phyloP scores from a whole-genome alignment of 345 rosid genomes.

The Eucalyptus paniculata region DNA sequence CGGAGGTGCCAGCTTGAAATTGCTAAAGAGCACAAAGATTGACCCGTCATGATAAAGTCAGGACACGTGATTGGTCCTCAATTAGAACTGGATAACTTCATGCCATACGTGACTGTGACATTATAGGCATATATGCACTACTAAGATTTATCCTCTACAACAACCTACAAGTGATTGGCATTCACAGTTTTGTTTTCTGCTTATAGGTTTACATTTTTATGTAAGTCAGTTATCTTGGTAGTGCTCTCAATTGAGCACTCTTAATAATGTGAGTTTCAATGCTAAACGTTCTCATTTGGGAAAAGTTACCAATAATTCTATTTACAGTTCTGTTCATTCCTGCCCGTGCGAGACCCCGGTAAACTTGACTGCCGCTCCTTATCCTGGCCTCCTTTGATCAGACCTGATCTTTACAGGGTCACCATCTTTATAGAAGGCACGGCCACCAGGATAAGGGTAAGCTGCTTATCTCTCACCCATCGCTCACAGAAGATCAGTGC shows the following conservation, averaged over 20 bases:
- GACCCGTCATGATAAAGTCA: conserved; percentile 18
- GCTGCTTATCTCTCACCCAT: not conserved
- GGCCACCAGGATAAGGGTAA: not conserved
- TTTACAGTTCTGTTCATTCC: too few relatives aligned
- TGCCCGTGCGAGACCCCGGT: too few relatives aligned
- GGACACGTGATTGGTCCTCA: conserved; percentile 24
- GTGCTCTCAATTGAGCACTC: not conserved
- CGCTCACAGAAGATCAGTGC: not conserved
- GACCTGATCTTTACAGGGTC: not conserved
- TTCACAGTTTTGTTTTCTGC: not conserved
- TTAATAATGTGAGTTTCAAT: too few relatives aligned
- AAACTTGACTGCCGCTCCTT: too few relatives aligned
- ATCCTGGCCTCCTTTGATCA: too few relatives aligned
- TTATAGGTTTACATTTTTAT: too few relatives aligned
- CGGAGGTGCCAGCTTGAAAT: conserved; percentile 33
- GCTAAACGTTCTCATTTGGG: too few relatives aligned
- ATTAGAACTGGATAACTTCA: conserved; percentile 7
- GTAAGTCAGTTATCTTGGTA: not conserved
- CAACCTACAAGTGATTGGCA: not conserved
- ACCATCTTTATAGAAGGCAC: not conserved
- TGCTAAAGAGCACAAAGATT: conserved; percentile 17
- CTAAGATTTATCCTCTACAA: not conserved
- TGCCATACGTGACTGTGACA: not conserved
- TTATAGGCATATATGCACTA: not conserved
- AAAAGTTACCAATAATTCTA: too few relatives aligned